Evolutionary conservation across 2,329 filamentous ascomycete genomes (phyloP).

Genomic region (Trichoderma sp.): DNA sequence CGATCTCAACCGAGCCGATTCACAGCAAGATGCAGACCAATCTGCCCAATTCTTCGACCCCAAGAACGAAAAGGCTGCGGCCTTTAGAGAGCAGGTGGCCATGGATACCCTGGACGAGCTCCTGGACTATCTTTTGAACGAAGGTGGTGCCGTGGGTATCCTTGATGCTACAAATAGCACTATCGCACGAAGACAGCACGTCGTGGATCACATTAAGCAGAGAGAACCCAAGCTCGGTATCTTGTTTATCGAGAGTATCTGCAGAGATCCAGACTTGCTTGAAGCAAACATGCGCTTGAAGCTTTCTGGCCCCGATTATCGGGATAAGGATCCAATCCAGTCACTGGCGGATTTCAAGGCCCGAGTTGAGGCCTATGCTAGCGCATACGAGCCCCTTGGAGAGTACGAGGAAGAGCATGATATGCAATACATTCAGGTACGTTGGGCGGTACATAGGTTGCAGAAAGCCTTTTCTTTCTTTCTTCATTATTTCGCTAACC

Average conservation of each 20-base stretch:
- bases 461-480: background rate
- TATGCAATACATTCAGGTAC: conserved; percentile 84
- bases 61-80: conserved; percentile 75
- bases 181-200: conserved; percentile 73
- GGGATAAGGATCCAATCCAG: conserved; percentile 82
- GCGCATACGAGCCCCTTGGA: conserved; percentile 86
- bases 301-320: conserved; percentile 93
- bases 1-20: conserved; percentile 34
- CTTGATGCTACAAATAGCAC: conserved; percentile 98
- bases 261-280: conserved; percentile 76
- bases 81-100: conserved; percentile 85
- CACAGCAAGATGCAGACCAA: conserved; percentile 65
- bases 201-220: conserved; percentile 79
- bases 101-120: conserved; percentile 90
- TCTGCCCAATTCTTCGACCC: conserved; percentile 94
- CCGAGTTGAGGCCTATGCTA: conserved; percentile 89
- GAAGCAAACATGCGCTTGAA: conserved; percentile 98
- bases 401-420: conserved; percentile 86
- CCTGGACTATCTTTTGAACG: conserved; percentile 79
- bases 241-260: conserved; percentile 92
- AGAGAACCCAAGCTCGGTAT: conserved; percentile 87
- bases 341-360: conserved; percentile 90
- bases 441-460: conserved; percentile 10
- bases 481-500: conserved; percentile 25
- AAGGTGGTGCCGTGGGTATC: conserved; percentile 87